These are phyloP conservation scores for Nicotiana noctiflora DNA, from an alignment of 257 asterid species.

Conservation along the genomic window DNA sequence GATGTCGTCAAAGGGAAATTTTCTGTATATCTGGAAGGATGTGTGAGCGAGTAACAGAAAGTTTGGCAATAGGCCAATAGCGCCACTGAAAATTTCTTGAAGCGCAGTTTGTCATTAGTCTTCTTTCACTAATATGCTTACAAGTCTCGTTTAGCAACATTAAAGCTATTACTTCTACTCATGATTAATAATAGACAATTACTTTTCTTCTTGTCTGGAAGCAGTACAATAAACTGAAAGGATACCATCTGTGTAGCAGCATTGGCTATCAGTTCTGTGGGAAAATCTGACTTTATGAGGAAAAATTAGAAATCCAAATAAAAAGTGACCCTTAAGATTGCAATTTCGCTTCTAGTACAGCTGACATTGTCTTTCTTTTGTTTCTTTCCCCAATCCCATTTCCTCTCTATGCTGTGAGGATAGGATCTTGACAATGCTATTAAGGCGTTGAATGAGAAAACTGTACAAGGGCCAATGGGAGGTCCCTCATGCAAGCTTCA, in stretches of 20 bases:
- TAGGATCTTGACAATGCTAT: constrained; percentile 85
- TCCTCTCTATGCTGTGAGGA: constrained; percentile 14
- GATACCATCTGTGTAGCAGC: not conserved
- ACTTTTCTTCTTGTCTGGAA: not conserved
- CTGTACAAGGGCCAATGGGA: constrained; percentile 55
- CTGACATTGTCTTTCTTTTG: constrained; percentile 3
- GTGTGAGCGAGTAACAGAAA: not conserved
- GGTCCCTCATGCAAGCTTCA: constrained; percentile 51
- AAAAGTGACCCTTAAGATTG: not conserved
- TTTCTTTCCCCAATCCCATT: not conserved
- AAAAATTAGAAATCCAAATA: not conserved
- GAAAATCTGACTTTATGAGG: not conserved
- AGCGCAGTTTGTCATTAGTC: not conserved
- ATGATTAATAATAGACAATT: not conserved
- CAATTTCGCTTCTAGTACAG: not conserved
- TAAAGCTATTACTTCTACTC: not conserved
- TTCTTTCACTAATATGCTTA: not conserved
- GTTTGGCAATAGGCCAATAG: not conserved
- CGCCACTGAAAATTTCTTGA: not conserved
- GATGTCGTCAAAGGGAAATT: not conserved
- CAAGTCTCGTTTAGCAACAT: not conserved
- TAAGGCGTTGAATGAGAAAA: constrained; percentile 53
- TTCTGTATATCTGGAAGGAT: not conserved
- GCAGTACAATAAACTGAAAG: not conserved
- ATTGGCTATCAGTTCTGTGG: not conserved